These are phyloP conservation scores for Neurospora sp. DNA, from an alignment of 495 filamentous ascomycete species.

Conservation along the genomic window DNA sequence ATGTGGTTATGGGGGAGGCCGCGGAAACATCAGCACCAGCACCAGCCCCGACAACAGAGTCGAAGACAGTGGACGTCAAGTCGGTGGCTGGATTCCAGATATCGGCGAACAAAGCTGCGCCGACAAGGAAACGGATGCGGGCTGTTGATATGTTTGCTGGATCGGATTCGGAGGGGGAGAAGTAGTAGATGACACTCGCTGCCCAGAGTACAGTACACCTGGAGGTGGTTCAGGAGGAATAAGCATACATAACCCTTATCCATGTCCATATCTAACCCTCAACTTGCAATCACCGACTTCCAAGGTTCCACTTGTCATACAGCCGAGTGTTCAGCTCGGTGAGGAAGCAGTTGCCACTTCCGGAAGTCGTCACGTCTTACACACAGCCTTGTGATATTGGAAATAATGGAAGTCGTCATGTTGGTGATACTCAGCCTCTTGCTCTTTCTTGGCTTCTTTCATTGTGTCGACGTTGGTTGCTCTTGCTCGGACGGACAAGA, in stretches of 20 bases:
- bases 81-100: slow-evolving; percentile 18
- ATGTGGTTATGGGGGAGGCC: slow-evolving; percentile 7
- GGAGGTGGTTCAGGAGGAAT: too few relatives aligned
- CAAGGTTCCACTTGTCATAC: not conserved
- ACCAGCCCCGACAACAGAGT: slow-evolving; percentile 8
- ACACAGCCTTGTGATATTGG: not conserved
- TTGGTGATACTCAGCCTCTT: not conserved
- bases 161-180: slow-evolving; percentile 34
- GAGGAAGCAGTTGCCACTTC: not conserved
- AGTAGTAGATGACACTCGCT: slow-evolving; percentile 4
- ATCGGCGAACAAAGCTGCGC: slow-evolving; percentile 16
- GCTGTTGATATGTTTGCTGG: slow-evolving; percentile 94
- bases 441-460: not conserved
- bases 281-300: not conserved
- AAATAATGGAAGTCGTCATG: not conserved
- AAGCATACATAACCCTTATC: not conserved
- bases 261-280: not conserved
- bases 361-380: not conserved
- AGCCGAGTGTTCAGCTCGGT: not conserved
- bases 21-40: slow-evolving; percentile 14
- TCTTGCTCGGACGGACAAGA: not conserved
- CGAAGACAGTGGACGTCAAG: slow-evolving; percentile 6
- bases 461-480: not conserved
- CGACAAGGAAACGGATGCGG: slow-evolving; percentile 51
- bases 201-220: too few relatives aligned